Evolutionary conservation across 2,329 filamentous ascomycete genomes (phyloP).

Genomic region (Claviceps spartinae): DNA sequence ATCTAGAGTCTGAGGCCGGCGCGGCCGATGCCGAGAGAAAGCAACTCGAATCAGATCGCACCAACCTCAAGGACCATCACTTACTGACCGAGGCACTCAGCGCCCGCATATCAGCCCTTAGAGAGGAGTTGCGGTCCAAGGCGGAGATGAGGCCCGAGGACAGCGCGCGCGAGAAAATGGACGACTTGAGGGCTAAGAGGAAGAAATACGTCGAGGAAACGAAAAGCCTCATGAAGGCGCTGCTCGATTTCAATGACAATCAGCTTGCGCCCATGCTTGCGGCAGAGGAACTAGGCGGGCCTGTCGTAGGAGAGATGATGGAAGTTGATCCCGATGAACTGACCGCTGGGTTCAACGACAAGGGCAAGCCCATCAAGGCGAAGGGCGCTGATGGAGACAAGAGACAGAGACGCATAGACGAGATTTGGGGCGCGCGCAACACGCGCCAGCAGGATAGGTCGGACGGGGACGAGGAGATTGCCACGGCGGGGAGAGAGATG

Average conservation of each 20-base stretch:
- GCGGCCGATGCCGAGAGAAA: slow-evolving; percentile 30
- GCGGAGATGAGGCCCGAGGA: slow-evolving; percentile 47
- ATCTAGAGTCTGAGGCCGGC: slow-evolving; percentile 33
- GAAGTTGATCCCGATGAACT: slow-evolving; percentile 48
- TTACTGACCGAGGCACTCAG: slow-evolving; percentile 39
- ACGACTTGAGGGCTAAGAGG: slow-evolving; percentile 45
- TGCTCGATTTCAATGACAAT: slow-evolving; percentile 58
- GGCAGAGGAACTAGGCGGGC: slow-evolving; percentile 71
- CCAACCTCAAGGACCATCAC: slow-evolving; percentile 39
- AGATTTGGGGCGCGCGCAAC: slow-evolving; percentile 39
- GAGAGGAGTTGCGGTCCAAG: slow-evolving; percentile 40
- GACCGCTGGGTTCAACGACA: slow-evolving; percentile 44
- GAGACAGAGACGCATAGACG: slow-evolving; percentile 47
- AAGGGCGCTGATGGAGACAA: slow-evolving; percentile 31
- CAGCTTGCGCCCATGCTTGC: slow-evolving; percentile 64
- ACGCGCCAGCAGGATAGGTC: slow-evolving; percentile 9
- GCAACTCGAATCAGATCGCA: slow-evolving; percentile 36
- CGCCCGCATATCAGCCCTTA: slow-evolving; percentile 45
- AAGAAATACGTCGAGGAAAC: slow-evolving; percentile 47
- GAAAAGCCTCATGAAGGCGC: slow-evolving; percentile 43
- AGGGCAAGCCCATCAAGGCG: slow-evolving; percentile 40
- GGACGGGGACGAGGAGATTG: slow-evolving; percentile 30
- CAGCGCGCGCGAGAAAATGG: slow-evolving; percentile 47
- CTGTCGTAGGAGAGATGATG: slow-evolving; percentile 62
- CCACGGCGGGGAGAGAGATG: slow-evolving; percentile 43